Percentiles rank a stretch among this genome's conserved stretches.
Conservation (phyloP, 228 moss, liverwort and hornwort species). For the Sphagnum magellanicum region DNA sequence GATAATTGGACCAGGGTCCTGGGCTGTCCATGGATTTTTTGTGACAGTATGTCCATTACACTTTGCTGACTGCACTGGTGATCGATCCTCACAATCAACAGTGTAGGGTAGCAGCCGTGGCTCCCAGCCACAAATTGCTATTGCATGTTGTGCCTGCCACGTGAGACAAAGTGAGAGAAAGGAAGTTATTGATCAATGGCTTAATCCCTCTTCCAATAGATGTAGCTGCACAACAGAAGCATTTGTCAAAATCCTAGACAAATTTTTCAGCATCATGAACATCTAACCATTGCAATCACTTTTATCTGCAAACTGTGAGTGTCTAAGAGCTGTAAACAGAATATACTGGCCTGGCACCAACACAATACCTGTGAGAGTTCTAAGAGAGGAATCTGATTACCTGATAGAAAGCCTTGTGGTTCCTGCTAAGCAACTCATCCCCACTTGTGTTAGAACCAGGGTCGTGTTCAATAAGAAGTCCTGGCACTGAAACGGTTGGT, state of each 20-base stretch:
- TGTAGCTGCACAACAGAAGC: no score
- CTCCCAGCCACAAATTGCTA: slow-evolving; percentile 96
- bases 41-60: slow-evolving; percentile 22
- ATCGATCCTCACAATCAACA: slow-evolving; percentile 64
- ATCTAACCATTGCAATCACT: no score
- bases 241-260: no score
- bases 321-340: no score
- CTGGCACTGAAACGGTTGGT: slow-evolving; percentile 34
- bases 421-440: slow-evolving; percentile 12
- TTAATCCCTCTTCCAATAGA: no score
- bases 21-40: slow-evolving; percentile 17
- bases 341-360: no score
- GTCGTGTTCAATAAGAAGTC: slow-evolving; percentile 18
- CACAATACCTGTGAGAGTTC: no score
- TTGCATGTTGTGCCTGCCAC: slow-evolving; percentile 72
- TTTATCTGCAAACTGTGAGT: no score
- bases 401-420: slow-evolving; percentile 33
- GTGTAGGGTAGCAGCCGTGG: slow-evolving; percentile 79
- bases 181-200: no score
- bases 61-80: slow-evolving; percentile 26
- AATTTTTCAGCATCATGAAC: no score
- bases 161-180: background rate
- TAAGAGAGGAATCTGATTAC: slow-evolving; percentile 10
- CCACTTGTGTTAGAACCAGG: slow-evolving; percentile 24
- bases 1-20: slow-evolving; percentile 66